Evolutionary conservation across 768 basidiomycete species (phyloP), one percentile per base, ranked within the genome.

Genomic region (Harrya chromipes): DNA sequence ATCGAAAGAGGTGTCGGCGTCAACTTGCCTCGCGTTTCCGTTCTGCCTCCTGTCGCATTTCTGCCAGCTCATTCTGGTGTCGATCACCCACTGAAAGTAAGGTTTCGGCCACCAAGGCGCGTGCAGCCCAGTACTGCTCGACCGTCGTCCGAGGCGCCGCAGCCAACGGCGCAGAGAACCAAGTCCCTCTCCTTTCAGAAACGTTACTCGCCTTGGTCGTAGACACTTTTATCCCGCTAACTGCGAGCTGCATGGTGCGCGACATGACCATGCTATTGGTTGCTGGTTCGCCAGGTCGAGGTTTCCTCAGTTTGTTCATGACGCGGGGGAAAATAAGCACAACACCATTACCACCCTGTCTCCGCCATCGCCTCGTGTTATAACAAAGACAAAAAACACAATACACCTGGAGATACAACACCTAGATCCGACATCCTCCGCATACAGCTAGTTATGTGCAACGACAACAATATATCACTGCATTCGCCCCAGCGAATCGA

Each of bases 71-170:
- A 11, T 63, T 62, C 37, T 76, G 73, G 60, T 85, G 81, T 17
- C 60, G 65, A 27, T 70, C 69, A 34, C 73, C 73, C 21, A 77
- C 78, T 0, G 73, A 66, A 3, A 88, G 71, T 34, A 84, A 64
- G 3, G 81, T 76, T 61, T 89, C 87, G 1, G 85, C 85, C 4
- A 78, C 74, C 20, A 85, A 56, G 4, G 86, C 84, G 4, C 86
- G 79, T 14, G 77, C 69, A 23, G 81, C 82, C 87, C 87, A 88
- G 58, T 85, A 85, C 52, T 79, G 80, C 55, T 82, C 83, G 2
- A 62, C 60, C 13, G 45, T 47, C 12, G 69, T 66, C 35, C 50
- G 61, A 31, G 72, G 70, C 3, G 46, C 49, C 27, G 55, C 53
- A 27, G 42, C 41, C n/a, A 36, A 34, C 16, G 65, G 63, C n/a